A percentile compares a stretch with the other conserved stretches of the same genome.
phyloP scores from a whole-genome alignment of 1,284 basidiomycete species.

The Uromyces viciae-fabae region DNA sequence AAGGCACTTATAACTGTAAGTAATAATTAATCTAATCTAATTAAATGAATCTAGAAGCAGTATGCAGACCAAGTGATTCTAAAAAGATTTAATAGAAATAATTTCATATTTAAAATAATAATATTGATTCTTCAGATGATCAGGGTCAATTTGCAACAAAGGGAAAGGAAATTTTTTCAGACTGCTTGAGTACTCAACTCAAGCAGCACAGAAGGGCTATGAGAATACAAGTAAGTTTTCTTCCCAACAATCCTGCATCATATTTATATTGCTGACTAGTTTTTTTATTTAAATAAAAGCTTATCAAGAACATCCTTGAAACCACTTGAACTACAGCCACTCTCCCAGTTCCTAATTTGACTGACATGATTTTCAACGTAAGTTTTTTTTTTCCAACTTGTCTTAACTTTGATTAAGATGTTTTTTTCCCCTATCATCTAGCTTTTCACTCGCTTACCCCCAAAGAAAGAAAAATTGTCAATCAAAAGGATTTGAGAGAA shows the following conservation, averaged over 20 bases:
- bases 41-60: too few species aligned
- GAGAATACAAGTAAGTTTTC: neutral
- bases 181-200: neutral
- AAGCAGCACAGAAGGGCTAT: neutral
- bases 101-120: too few species aligned
- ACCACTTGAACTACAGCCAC: neutral
- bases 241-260: too few species aligned
- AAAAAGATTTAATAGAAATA: too few species aligned
- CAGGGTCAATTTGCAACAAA: too few species aligned
- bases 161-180: neutral
- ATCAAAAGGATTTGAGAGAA: neutral
- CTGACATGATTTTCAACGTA: neutral
- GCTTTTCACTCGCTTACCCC: neutral
- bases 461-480: neutral
- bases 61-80: too few species aligned
- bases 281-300: neutral
- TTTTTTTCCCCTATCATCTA: neutral
- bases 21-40: too few species aligned
- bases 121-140: too few species aligned
- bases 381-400: neutral
- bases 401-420: too few species aligned
- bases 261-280: neutral
- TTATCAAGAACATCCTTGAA: neutral
- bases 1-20: too few species aligned
- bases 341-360: neutral